Conservation (phyloP, 495 filamentous ascomycete species). For the Antarctomyces pellizariae region DNA sequence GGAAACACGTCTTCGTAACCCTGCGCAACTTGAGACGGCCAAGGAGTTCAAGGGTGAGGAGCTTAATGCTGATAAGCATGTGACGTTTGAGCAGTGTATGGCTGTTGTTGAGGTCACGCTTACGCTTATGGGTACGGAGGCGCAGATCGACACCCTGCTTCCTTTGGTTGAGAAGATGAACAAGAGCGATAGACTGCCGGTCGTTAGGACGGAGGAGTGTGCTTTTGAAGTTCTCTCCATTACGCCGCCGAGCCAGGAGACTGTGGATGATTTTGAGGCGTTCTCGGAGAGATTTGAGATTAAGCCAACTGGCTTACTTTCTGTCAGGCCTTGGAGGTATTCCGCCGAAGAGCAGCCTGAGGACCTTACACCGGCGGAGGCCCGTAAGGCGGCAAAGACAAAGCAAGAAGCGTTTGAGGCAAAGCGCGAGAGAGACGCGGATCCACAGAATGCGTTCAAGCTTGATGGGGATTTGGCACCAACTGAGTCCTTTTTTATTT, state of each 20-base stretch:
- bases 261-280: slow-evolving; percentile 5
- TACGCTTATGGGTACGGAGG: slow-evolving; percentile 14
- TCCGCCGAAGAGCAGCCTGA: slow-evolving; percentile 12
- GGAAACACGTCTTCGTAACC: slow-evolving; percentile 11
- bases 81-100: slow-evolving; percentile 3
- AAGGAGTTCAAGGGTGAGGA: slow-evolving; percentile 4
- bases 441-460: slow-evolving; percentile 9
- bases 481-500: slow-evolving; percentile 35
- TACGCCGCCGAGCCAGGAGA: slow-evolving; percentile 3
- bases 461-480: slow-evolving; percentile 18
- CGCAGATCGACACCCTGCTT: slow-evolving; percentile 1
- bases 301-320: slow-evolving; percentile 18
- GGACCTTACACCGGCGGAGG: slow-evolving; percentile 6
- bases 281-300: no score
- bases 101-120: slow-evolving; percentile 10
- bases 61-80: slow-evolving; percentile 6
- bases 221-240: slow-evolving; percentile 7
- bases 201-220: not conserved
- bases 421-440: slow-evolving; percentile 12
- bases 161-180: not conserved
- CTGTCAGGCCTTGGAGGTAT: slow-evolving; percentile 14
- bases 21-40: slow-evolving; percentile 1
- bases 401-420: slow-evolving; percentile 1
- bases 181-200: not conserved
- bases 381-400: not conserved